Evolutionary conservation across 164 flowering plant species (phyloP), one percentile per base, ranked within the genome.

Genomic region (Aristolochia fimbriata): DNA sequence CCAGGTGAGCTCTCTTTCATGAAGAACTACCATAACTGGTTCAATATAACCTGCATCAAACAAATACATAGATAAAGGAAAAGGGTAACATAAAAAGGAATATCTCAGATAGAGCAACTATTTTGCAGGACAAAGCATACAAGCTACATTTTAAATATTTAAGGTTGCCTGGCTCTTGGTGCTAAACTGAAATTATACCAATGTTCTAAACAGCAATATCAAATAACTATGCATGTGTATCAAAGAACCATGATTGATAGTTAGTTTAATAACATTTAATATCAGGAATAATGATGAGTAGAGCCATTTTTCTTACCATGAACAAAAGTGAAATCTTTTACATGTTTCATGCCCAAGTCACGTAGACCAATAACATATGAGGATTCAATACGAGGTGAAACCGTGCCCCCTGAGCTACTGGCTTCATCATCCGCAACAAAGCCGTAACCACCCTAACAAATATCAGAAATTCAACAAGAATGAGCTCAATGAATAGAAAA

Each of bases 1-100:
- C 99, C 99, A 93, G 49, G 99, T 90, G 69, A 80, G 95, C 82
- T 93, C 99, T 63, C 78, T 70, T 62, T 90, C 97, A 74, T 93
- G 95, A 75, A 93, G 96, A 62, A 93, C 74, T 22, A 93, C 97
- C 90, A 93, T 77, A 51, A 90, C 96, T 71, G 99, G 96, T 71
- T 93, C 99, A 76, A 93, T 93, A 62, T 93, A 93, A 62, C 96
- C 97, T 93, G 65, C 27, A 68, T 17, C 61, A 30, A 22, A 66
- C 23, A 58, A n/a, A 13, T 54, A 11, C 25, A 7, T 23, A 16
- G 19, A 51, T 47, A 22, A 58, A 50, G 14, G 31, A 51, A 0
- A 59, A 37, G 51, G 24, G 19, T 20, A 46, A 58, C 21, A n/a
- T 27, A 13, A 58, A 12, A 45, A 5, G 16, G 47, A 43, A 45